phyloP scores from a whole-genome alignment of 345 rosid genomes.

The Microcos paniculata region DNA sequence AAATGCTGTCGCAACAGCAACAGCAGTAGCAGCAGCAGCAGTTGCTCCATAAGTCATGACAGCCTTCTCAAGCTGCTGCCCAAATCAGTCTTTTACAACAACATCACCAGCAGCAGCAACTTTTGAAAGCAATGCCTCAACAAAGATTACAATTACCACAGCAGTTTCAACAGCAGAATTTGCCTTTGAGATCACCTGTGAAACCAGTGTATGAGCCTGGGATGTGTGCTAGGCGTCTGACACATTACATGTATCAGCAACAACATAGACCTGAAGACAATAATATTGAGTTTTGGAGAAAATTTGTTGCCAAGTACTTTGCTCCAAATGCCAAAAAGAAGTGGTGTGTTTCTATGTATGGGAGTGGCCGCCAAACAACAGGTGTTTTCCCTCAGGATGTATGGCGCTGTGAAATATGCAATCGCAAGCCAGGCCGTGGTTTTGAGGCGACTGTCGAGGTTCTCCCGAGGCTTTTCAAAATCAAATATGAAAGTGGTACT shows the following conservation, averaged over 20 bases:
- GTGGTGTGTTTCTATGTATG: constrained; percentile 99
- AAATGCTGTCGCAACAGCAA: too few relatives aligned
- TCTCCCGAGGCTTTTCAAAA: constrained; percentile 97
- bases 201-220: constrained; percentile 90
- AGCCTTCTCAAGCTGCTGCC: too few relatives aligned
- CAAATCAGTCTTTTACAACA: constrained; percentile 72
- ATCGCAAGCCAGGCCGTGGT: constrained; percentile 97
- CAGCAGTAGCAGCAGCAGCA: constrained; percentile 75
- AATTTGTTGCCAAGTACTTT: constrained; percentile 84
- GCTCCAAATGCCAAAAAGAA: constrained; percentile 94
- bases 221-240: too few relatives aligned
- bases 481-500: constrained; percentile 98
- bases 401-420: constrained; percentile 99
- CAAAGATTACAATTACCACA: constrained; percentile 77
- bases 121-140: constrained; percentile 80
- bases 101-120: constrained; percentile 72
- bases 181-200: constrained; percentile 65
- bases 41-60: constrained; percentile 78
- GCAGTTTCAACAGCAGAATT: constrained; percentile 79
- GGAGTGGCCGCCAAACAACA: constrained; percentile 92
- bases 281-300: constrained; percentile 97
- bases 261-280: constrained; percentile 97
- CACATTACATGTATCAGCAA: too few relatives aligned
- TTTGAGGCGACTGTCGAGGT: constrained; percentile 98
- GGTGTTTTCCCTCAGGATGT: constrained; percentile 99